Conservation (phyloP, 169 alveolate species). For the Cryptosporidium parvum region DNA sequence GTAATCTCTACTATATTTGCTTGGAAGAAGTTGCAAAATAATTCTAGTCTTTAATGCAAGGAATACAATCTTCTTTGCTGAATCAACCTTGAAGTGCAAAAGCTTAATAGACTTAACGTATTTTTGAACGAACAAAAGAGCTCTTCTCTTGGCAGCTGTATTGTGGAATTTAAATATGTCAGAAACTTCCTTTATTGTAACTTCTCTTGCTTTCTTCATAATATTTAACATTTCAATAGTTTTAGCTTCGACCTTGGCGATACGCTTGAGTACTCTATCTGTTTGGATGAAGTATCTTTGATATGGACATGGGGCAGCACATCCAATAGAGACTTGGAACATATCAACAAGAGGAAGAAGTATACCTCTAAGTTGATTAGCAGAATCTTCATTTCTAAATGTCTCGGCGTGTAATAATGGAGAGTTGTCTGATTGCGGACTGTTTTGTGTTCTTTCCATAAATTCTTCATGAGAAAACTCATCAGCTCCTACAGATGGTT, state of each 20-base stretch:
- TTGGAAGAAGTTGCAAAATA: conserved; percentile 48
- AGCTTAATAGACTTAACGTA: conserved; percentile 12
- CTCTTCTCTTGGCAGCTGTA: conserved; percentile 55
- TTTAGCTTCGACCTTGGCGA: conserved; percentile 40
- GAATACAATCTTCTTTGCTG: conserved; percentile 29
- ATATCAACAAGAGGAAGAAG: conserved; percentile 50
- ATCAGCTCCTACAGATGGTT: not conserved
- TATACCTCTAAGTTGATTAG: conserved; percentile 53
- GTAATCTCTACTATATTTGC: conserved; percentile 17
- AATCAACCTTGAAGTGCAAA: conserved; percentile 23
- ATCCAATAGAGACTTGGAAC: conserved; percentile 47
- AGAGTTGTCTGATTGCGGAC: not conserved
- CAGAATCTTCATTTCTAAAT: not conserved
- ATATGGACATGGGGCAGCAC: conserved; percentile 62
- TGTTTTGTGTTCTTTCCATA: not conserved
- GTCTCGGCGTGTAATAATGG: not conserved
- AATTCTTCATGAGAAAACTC: not conserved
- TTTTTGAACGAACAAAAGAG: conserved; percentile 57
- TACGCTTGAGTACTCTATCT: conserved; percentile 42
- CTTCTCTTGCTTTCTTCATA: conserved; percentile 59
- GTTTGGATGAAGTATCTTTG: conserved; percentile 46
- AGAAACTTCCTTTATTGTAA: conserved; percentile 56
- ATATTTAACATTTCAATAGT: conserved; percentile 30
- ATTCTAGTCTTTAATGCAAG: conserved; percentile 31
- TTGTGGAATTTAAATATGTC: conserved; percentile 39